phyloP scores from a whole-genome alignment of 305 asterid genomes.

The Ajuga reptans region DNA sequence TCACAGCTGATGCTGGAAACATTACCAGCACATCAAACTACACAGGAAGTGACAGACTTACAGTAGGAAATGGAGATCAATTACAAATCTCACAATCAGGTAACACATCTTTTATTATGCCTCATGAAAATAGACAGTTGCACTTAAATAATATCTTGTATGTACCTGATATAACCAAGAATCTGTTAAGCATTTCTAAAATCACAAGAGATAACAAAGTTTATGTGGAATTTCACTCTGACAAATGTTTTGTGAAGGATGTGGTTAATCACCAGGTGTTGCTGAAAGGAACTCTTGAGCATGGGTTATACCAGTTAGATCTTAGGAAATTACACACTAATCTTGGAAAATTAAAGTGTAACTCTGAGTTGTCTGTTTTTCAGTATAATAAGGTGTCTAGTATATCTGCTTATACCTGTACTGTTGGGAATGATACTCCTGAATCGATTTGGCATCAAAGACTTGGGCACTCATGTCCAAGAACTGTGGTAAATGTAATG shows the following conservation, averaged over 20 bases:
- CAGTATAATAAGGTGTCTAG: too few species aligned
- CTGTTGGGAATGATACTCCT: too few species aligned
- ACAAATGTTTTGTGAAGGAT: not conserved
- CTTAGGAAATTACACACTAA: not conserved
- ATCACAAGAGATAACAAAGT: not conserved
- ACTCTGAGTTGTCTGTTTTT: too few species aligned
- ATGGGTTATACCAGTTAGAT: not conserved
- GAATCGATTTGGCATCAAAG: too few species aligned
- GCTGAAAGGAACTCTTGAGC: not conserved
- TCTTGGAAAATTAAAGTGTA: too few species aligned
- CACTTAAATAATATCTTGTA: not conserved
- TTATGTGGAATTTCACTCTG: not conserved
- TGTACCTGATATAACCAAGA: not conserved
- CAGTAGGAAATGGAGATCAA: not conserved
- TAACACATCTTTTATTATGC: not conserved
- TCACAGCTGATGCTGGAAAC: not conserved
- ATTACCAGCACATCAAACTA: not conserved
- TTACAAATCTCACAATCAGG: not conserved
- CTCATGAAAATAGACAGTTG: accelerated
- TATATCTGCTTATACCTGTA: too few species aligned
- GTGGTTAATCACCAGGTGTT: too few species aligned
- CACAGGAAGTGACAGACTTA: not conserved
- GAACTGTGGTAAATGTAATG: too few species aligned
- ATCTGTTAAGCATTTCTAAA: not conserved
- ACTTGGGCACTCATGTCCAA: too few species aligned